Evolutionary conservation across 192 early-diverging fungal species (phyloP).

Genomic region (Paraglomus brasilianum): DNA sequence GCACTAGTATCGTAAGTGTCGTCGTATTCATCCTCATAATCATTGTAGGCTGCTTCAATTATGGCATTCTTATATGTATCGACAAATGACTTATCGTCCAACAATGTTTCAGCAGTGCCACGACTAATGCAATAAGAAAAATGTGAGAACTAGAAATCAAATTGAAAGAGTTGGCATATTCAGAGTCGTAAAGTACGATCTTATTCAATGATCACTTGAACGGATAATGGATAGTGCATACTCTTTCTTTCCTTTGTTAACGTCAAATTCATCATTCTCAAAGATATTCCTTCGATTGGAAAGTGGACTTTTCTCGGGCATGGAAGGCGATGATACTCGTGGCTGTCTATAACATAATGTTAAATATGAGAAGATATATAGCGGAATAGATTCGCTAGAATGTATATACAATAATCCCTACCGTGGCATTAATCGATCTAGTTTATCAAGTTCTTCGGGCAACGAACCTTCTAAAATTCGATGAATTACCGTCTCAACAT

Average conservation of each 20-base stretch:
- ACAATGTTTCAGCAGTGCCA: slow-evolving; percentile 42
- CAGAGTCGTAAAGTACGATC: neutral
- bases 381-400: no score
- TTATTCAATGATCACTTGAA: no score
- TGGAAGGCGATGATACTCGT: neutral
- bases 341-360: neutral
- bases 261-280: slow-evolving; percentile 93
- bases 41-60: slow-evolving; percentile 47
- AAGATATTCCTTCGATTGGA: slow-evolving; percentile 74
- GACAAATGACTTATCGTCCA: slow-evolving; percentile 61
- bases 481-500: slow-evolving; percentile 74
- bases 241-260: slow-evolving; percentile 76
- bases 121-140: slow-evolving; percentile 35
- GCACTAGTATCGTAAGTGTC: slow-evolving; percentile 85
- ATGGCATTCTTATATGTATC: slow-evolving; percentile 47
- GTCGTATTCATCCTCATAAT: slow-evolving; percentile 87
- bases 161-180: neutral
- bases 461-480: slow-evolving; percentile 77
- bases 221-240: slow-evolving; percentile 32
- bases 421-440: slow-evolving; percentile 64
- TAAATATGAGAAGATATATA: no score
- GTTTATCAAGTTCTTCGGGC: slow-evolving; percentile 58
- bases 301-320: slow-evolving; percentile 46
- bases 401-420: slow-evolving; percentile 7
- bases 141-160: neutral